A percentile compares a stretch with the other conserved stretches of the same genome.
phyloP scores from a whole-genome alignment of 768 basidiomycete species.

The Podaxis sp. region DNA sequence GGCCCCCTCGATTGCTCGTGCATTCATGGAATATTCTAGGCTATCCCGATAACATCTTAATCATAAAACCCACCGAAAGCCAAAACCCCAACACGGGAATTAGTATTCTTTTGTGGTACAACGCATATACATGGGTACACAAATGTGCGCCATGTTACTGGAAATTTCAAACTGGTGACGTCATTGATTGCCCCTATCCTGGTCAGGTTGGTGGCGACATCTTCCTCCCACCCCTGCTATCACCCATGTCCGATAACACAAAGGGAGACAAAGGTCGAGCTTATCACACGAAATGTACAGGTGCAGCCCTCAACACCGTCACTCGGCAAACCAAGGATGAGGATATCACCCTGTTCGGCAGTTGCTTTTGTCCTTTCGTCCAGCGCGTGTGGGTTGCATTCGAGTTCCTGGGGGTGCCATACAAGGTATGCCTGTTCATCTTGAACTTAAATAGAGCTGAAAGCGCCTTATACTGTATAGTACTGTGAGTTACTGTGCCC shows the following conservation, averaged over 20 bases:
- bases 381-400: slow-evolving; percentile 78
- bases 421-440: slow-evolving; percentile 49
- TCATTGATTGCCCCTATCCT: too few species aligned
- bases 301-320: slow-evolving; percentile 54
- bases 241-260: slow-evolving; percentile 1
- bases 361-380: slow-evolving; percentile 81
- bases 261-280: slow-evolving; percentile 25
- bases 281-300: slow-evolving; percentile 42
- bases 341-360: slow-evolving; percentile 66
- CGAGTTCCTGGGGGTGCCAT: slow-evolving; percentile 67
- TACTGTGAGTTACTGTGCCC: slow-evolving; percentile 19
- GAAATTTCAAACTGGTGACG: too few species aligned
- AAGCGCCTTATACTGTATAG: not conserved
- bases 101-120: too few species aligned
- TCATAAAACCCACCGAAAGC: too few species aligned
- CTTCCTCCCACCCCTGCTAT: too few species aligned
- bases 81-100: too few species aligned
- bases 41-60: too few species aligned
- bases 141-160: too few species aligned
- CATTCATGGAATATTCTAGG: too few species aligned
- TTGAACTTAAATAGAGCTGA: not conserved
- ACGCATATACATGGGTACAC: too few species aligned
- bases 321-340: slow-evolving; percentile 42
- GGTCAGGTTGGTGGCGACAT: too few species aligned
- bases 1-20: too few species aligned